Evolutionary conservation across 306 rosid genomes (phyloP), one percentile per base, ranked within the genome.

Genomic region (Castanea mollissima): DNA sequence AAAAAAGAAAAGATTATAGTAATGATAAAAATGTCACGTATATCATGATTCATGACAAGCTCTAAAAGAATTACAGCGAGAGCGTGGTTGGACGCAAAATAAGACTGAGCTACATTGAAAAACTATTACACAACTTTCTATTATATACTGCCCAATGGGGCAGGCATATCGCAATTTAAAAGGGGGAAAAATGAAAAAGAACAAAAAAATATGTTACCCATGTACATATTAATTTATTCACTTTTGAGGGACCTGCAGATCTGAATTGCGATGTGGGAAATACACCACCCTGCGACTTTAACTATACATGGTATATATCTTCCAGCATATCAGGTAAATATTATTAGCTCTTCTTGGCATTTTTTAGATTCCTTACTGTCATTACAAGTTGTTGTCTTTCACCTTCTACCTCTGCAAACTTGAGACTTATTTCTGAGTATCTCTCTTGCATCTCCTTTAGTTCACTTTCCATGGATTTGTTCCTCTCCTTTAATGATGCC

Each of bases 361-460:
- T 84, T 88, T 86, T 91, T 14, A 96, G 92, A 87, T 83, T 89
- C 49, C 99, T 82, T 76, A 96, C 86, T 1, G 92, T 90, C 99
- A 96, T 96, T 57, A 93, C 98, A 44, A 96, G 99, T 83, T 88
- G 81, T 82, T 96, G 99, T 78, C 99, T 91, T 89, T 96, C 99
- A 75, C 99, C 96, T 88, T 96, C 99, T 55, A 96, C 99, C 83
- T 93, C 98, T 2, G 99, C 98, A 21, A 96, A 96, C 83, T 85
- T 93, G 81, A 96, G 98, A 88, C 99, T 96, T 84, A 93, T 91
- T 85, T 93, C 99, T 74, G 97, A 90, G 87, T 96, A 96, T 87
- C 99, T 91, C 89, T 91, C 96, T 85, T 96, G 99, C 96, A 96
- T 96, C 58, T 96, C 99, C 82, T 93, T 93, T 27, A 96, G 93